These are phyloP conservation scores for Aureobasidium sp. DNA, from an alignment of 2,329 filamentous ascomycete species.

Conservation along the genomic window DNA sequence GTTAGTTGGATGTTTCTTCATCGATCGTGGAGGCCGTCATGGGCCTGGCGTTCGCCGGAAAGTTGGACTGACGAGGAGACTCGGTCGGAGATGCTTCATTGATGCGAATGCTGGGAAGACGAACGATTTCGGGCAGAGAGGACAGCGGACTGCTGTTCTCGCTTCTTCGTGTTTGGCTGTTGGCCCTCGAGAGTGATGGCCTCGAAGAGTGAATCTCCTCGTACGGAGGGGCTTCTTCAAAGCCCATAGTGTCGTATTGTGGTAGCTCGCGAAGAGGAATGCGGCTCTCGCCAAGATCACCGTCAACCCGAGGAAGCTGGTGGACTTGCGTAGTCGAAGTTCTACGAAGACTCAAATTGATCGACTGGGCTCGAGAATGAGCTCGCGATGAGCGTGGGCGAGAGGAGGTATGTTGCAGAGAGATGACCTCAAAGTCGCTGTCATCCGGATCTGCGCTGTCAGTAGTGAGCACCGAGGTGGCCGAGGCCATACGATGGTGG, in stretches of 20 bases:
- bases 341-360: constrained; percentile 13
- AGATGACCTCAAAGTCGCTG: constrained; percentile 37
- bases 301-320: constrained; percentile 17
- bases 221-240: constrained; percentile 43
- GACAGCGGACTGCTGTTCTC: constrained; percentile 19
- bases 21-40: constrained; percentile 7
- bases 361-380: constrained; percentile 20
- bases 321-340: neutral
- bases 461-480: constrained; percentile 33
- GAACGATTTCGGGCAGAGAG: constrained; percentile 30
- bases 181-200: constrained; percentile 5
- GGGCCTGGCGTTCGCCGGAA: neutral
- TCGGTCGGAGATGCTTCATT: constrained; percentile 30
- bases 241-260: constrained; percentile 27
- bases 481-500: constrained; percentile 37
- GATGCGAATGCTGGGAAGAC: constrained; percentile 38
- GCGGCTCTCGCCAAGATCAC: constrained; percentile 24
- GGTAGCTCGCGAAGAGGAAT: constrained; percentile 28
- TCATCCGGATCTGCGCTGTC: constrained; percentile 31
- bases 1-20: constrained; percentile 11
- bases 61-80: constrained; percentile 9
- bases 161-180: constrained; percentile 12
- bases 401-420: constrained; percentile 32
- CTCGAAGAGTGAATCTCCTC: constrained; percentile 1
- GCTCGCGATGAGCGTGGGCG: constrained; percentile 14